These are phyloP conservation scores for Aspergillus candidus DNA, from an alignment of 2,329 filamentous ascomycete species.

Conservation along the genomic window DNA sequence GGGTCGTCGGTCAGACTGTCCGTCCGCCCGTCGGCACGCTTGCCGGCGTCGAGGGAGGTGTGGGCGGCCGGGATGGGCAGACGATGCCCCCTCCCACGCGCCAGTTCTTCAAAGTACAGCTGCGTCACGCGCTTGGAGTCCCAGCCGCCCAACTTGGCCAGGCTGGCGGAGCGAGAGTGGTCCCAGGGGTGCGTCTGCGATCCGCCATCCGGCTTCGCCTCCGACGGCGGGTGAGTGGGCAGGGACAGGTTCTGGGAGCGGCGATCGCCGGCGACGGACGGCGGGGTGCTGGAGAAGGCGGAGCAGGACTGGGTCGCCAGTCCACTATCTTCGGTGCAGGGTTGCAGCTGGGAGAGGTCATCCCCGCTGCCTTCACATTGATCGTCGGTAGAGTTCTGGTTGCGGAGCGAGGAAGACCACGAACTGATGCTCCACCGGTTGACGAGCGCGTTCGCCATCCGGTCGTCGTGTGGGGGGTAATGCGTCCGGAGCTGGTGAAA, in stretches of 20 bases:
- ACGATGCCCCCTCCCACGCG: conserved; percentile 26
- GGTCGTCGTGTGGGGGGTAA: conserved; percentile 14
- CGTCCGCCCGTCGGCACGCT: conserved; percentile 13
- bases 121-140: conserved; percentile 50
- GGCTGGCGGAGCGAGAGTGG: conserved; percentile 45
- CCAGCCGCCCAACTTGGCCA: conserved; percentile 50
- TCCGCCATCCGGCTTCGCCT: conserved; percentile 31
- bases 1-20: conserved; percentile 32
- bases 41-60: conserved; percentile 14
- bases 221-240: conserved; percentile 33
- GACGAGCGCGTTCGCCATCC: conserved; percentile 17
- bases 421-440: conserved; percentile 42
- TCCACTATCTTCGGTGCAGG: conserved; percentile 22
- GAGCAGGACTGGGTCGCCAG: conserved; percentile 32
- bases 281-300: conserved; percentile 25
- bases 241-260: conserved; percentile 8
- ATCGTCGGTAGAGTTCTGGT: conserved; percentile 30
- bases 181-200: conserved; percentile 39
- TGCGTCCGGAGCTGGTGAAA: conserved; percentile 24
- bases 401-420: conserved; percentile 38
- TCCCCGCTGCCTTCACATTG: conserved; percentile 34
- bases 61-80: conserved; percentile 16
- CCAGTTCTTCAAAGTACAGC: conserved; percentile 49
- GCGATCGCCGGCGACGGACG: conserved; percentile 35
- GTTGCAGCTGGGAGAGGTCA: conserved; percentile 25